A percentile compares a stretch with the other conserved stretches of the same genome.
These are phyloP conservation scores for Hyaloscypha finlandica DNA, from an alignment of 495 filamentous ascomycete genomes.

Conservation along the genomic window DNA sequence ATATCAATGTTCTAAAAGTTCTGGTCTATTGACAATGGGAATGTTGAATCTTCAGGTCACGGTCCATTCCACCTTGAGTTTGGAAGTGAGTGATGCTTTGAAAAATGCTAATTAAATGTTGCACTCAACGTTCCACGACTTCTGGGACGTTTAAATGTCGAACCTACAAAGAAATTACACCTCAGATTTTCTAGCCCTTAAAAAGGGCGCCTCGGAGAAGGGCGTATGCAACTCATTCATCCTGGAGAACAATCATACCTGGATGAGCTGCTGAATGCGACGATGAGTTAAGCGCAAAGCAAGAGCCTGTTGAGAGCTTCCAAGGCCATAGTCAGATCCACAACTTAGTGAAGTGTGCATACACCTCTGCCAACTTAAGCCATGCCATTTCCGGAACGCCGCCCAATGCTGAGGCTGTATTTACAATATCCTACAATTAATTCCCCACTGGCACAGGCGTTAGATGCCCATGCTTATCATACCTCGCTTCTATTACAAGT, in stretches of 20 bases:
- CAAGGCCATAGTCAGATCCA: neutral
- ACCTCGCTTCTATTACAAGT: constrained; percentile 69
- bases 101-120: too few species aligned
- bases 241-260: too few species aligned
- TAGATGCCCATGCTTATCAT: constrained; percentile 72
- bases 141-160: too few species aligned
- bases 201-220: too few species aligned
- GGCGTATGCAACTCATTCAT: too few species aligned
- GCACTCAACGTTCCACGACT: too few species aligned
- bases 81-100: too few species aligned
- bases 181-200: too few species aligned
- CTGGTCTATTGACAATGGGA: neutral
- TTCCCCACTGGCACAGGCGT: constrained; percentile 23
- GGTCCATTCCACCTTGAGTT: neutral
- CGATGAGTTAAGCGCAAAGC: too few species aligned
- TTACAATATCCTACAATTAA: constrained; percentile 21
- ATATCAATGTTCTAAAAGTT: neutral
- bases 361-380: neutral
- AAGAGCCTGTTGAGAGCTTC: neutral
- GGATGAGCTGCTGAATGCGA: too few species aligned
- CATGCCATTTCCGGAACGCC: constrained; percentile 13
- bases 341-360: neutral
- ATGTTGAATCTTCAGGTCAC: neutral
- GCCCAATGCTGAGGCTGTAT: constrained; percentile 25
- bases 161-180: too few species aligned